Evolutionary conservation across 495 filamentous ascomycete species (phyloP), one percentile per base, ranked within the genome.

Genomic region (Schizothecium vesticola): DNA sequence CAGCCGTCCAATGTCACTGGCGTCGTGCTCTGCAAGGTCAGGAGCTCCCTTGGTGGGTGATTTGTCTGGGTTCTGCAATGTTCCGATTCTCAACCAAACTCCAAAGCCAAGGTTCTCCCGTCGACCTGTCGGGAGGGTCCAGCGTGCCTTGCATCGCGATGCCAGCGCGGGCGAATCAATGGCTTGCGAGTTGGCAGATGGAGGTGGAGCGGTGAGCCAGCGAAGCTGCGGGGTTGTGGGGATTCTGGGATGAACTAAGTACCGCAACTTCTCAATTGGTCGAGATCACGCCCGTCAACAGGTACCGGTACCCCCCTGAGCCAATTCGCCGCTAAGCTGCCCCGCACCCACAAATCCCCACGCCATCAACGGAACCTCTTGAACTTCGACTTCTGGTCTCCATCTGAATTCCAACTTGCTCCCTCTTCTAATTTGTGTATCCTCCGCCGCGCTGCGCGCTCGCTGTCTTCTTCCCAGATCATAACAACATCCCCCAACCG

Each of bases 361-460:
- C 36, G 33, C 25, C 64, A 59, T 33, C 59, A 63, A 62, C 68
- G 55, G 66, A 65, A 71, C 69, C 60, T 69, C 67, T n/a, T 62
- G 66, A 61, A 71, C 69, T 61, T 69, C 67, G 29, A 69, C 57
- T 56, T 65, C 43, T 33, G 55, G 2, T 51, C 43, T 51, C 28
- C 60, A 13, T 21, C 28, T 59, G 31, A 63, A 63, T 67, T 63
- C 43, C 66, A 67, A 56, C 23, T 59, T 65, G 66, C 65, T 56
- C 67, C 64, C 60, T 61, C 61, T 63, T 25, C 59, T 36, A 24
- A 25, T 65, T 70, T 59, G 51, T 57, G 65, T 67, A 21, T 62
- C 33, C 58, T 58, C 43, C 59, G 33, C 68, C 51, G 73, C 73
- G 73, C 73, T 72, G 73, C 63, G 74, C 72, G 74, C 72, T 67